These are phyloP conservation scores for Prunus padus DNA, from an alignment of 306 rosid species.

Conservation along the genomic window DNA sequence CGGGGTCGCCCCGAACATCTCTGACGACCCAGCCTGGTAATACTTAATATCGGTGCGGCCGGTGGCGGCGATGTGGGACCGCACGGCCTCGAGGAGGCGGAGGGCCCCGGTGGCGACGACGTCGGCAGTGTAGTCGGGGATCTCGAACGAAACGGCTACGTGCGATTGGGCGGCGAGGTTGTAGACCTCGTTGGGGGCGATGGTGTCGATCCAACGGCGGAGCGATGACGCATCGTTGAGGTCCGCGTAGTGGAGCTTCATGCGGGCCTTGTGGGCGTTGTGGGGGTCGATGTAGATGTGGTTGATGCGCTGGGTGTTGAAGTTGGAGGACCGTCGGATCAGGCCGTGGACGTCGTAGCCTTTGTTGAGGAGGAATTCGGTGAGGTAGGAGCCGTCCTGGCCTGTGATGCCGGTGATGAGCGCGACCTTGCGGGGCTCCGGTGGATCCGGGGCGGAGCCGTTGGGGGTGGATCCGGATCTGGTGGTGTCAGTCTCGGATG, in stretches of 20 bases:
- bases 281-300: slow-evolving; percentile 99
- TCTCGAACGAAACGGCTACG: slow-evolving; percentile 96
- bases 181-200: slow-evolving; percentile 92
- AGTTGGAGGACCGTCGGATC: slow-evolving; percentile 93
- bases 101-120: slow-evolving; percentile 96
- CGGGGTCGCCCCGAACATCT: slow-evolving; percentile 90
- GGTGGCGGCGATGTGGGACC: slow-evolving; percentile 77
- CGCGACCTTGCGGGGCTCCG: slow-evolving; percentile 53
- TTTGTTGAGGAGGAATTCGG: slow-evolving; percentile 80
- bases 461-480: slow-evolving; percentile 41
- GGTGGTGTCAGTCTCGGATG: slow-evolving; percentile 40
- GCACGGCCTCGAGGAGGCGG: slow-evolving; percentile 89
- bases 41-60: slow-evolving; percentile 67
- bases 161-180: slow-evolving; percentile 99
- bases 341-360: slow-evolving; percentile 93
- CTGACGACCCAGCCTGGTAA: slow-evolving; percentile 97
- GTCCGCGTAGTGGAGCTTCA: slow-evolving; percentile 99
- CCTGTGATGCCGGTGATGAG: slow-evolving; percentile 95
- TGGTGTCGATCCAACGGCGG: slow-evolving; percentile 93
- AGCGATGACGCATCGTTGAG: slow-evolving; percentile 97
- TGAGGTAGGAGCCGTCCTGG: slow-evolving; percentile 94
- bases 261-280: slow-evolving; percentile 90
- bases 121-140: slow-evolving; percentile 97
- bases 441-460: slow-evolving; percentile 12
- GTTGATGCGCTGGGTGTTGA: slow-evolving; percentile 94